Conservation (phyloP, 2,329 filamentous ascomycete species). For the Apiospora saccharicola region DNA sequence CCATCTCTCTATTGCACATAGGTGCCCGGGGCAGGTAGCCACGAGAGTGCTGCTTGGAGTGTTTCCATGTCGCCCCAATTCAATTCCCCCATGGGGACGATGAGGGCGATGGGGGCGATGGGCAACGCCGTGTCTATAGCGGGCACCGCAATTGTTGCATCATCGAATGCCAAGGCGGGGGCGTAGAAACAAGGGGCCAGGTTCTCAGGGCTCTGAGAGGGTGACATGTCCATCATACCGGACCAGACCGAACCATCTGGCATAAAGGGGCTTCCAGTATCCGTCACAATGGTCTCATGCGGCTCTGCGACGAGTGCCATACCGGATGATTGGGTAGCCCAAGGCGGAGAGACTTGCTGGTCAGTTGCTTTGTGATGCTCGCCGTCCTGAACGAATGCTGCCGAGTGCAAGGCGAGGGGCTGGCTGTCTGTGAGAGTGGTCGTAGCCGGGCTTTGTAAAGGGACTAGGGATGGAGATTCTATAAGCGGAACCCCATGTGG, state of each 20-base stretch:
- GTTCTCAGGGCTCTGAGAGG: neutral
- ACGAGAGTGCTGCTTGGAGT: neutral
- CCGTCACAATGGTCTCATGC: neutral
- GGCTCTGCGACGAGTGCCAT: neutral
- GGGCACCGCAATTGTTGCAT: neutral
- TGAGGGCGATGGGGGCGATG: neutral
- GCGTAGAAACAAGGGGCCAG: neutral
- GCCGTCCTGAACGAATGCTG: neutral
- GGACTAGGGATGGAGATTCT: neutral
- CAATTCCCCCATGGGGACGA: neutral
- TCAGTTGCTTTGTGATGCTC: neutral
- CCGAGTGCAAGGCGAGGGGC: neutral
- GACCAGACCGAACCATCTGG: neutral
- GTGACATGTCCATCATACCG: neutral
- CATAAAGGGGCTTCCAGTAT: constrained; percentile 12
- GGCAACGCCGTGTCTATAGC: neutral
- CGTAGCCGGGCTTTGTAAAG: neutral
- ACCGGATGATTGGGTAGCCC: neutral
- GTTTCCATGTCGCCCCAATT: neutral
- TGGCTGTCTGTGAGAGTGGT: neutral
- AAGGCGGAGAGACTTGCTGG: neutral
- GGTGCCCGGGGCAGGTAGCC: neutral
- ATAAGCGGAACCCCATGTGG: neutral
- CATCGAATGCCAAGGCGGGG: neutral
- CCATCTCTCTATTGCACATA: neutral